phyloP scores from a whole-genome alignment of 1,139 yeast genomes.

The Pichia sp. region DNA sequence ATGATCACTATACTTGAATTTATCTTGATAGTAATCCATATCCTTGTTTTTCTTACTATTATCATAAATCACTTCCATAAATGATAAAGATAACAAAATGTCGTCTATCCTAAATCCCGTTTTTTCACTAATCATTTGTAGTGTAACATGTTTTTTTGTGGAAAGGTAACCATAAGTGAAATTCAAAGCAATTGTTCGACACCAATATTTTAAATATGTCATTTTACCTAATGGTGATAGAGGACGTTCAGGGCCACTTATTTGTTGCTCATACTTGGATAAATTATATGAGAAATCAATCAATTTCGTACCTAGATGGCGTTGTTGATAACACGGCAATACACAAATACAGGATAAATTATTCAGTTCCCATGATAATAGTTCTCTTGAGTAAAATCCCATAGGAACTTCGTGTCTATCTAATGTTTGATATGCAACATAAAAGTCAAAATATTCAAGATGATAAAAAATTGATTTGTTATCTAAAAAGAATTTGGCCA shows the following conservation, averaged over 20 bases:
- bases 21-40: constrained; percentile 26
- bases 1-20: constrained; percentile 14
- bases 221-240: constrained; percentile 72
- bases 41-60: constrained; percentile 21
- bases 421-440: constrained; percentile 53
- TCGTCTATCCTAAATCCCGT: constrained; percentile 75
- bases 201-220: constrained; percentile 77
- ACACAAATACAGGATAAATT: constrained; percentile 87
- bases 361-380: constrained; percentile 74
- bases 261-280: constrained; percentile 48
- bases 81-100: constrained; percentile 54
- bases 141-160: constrained; percentile 30
- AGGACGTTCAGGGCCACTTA: constrained; percentile 91
- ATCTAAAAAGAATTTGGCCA: constrained; percentile 85
- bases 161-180: constrained; percentile 35
- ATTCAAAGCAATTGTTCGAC: constrained; percentile 40
- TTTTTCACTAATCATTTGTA: constrained; percentile 45
- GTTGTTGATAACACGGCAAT: constrained; percentile 86
- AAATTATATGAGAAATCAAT: constrained; percentile 79
- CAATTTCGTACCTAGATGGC: constrained; percentile 67
- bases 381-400: constrained; percentile 91
- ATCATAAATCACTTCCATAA: constrained; percentile 46
- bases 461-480: constrained; percentile 83
- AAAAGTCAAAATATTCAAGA: constrained; percentile 74
- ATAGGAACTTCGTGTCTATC: constrained; percentile 44